These are phyloP conservation scores for Solanum lycopersicoides DNA, from an alignment of 257 asterid genomes.

Conservation along the genomic window DNA sequence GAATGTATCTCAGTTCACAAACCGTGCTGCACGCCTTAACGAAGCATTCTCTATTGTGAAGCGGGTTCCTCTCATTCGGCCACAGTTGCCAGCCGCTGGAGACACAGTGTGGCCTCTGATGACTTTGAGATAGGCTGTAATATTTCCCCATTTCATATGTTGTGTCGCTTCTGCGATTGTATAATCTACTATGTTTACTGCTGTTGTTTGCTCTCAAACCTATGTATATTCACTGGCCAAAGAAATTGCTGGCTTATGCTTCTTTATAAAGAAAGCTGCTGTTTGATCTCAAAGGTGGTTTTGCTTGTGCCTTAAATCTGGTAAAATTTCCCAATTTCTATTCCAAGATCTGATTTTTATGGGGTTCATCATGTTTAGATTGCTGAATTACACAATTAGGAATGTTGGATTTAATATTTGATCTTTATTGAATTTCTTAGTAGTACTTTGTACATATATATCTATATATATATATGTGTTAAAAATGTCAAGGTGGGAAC, in stretches of 20 bases:
- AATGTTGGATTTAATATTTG: not conserved
- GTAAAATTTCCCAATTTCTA: conserved; percentile 18
- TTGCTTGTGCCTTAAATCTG: conserved; percentile 90
- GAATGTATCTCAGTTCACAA: conserved; percentile 88
- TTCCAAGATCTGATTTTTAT: not conserved
- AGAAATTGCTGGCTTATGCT: not conserved
- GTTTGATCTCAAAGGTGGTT: conserved; percentile 44
- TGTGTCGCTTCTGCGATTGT: not conserved
- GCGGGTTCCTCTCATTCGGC: conserved; percentile 78
- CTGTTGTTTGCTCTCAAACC: not conserved
- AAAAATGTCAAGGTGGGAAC: no score
- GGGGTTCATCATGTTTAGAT: not conserved
- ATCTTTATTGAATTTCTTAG: not conserved
- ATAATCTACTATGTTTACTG: not conserved
- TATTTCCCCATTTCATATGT: not conserved
- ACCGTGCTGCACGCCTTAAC: conserved; percentile 84
- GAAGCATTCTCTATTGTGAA: conserved; percentile 91
- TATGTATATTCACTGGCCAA: not conserved
- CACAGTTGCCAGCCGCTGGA: conserved; percentile 68
- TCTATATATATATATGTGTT: not conserved
- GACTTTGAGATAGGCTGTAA: conserved; percentile 46
- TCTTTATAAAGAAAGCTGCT: not conserved
- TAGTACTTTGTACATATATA: not conserved
- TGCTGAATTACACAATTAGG: not conserved
- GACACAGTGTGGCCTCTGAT: conserved; percentile 53